These are phyloP conservation scores for Pterocarpus macrocarpus DNA, from an alignment of 306 rosid genomes.

Conservation along the genomic window DNA sequence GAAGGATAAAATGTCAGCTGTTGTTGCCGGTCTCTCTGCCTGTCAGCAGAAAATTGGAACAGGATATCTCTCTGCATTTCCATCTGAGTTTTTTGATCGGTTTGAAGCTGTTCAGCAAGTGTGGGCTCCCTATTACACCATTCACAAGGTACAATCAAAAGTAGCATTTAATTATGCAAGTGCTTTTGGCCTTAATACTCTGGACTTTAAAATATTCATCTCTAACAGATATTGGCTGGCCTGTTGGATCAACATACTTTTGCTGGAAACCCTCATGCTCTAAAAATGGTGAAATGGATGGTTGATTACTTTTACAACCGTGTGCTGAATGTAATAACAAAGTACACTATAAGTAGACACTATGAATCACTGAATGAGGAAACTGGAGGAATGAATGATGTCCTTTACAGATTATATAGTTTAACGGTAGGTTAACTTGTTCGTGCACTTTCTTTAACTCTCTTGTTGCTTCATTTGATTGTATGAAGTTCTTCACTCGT, in stretches of 20 bases:
- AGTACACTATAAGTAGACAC: conserved; percentile 64
- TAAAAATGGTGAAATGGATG: conserved; percentile 81
- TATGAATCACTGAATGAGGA: conserved; percentile 79
- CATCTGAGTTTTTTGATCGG: conserved; percentile 75
- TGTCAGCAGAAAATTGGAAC: conserved; percentile 82
- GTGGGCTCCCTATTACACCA: conserved; percentile 99
- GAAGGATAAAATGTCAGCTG: conserved; percentile 66
- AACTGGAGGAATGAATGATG: conserved; percentile 98
- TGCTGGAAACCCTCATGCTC: conserved; percentile 70
- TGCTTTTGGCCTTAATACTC: conserved; percentile 28
- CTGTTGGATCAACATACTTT: conserved; percentile 81
- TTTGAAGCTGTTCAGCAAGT: conserved; percentile 63
- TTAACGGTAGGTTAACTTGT: conserved; percentile 67
- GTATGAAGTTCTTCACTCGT: conserved; percentile 6
- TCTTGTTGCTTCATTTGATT: conserved; percentile 26
- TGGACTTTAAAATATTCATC: conserved; percentile 17
- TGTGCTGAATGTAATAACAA: conserved; percentile 70
- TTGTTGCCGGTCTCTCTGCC: conserved; percentile 62
- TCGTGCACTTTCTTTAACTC: conserved; percentile 15
- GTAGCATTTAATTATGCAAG: conserved; percentile 27
- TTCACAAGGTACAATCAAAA: conserved; percentile 80
- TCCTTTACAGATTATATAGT: conserved; percentile 78
- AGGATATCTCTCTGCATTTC: conserved; percentile 96
- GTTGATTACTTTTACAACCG: conserved; percentile 89
- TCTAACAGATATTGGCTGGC: conserved; percentile 83